Percentiles rank a stretch among this genome's conserved stretches.
phyloP scores from a whole-genome alignment of 768 basidiomycete species.

The Leucosporidium yakuticum region DNA sequence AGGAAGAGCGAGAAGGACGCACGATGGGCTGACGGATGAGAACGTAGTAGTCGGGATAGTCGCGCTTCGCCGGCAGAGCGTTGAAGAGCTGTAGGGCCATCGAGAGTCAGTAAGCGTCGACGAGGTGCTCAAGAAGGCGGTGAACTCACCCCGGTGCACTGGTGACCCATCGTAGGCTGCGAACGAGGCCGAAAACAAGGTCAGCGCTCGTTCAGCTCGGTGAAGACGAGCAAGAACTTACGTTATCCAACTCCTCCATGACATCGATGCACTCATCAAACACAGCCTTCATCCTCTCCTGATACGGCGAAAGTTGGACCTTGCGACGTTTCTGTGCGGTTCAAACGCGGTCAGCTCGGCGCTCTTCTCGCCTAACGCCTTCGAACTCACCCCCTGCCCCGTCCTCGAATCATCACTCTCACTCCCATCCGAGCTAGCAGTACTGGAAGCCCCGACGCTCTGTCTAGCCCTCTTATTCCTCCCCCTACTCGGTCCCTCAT shows the following conservation, averaged over 20 bases:
- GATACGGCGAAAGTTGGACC: conserved; percentile 26
- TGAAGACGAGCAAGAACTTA: not conserved
- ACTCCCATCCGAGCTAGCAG: conserved; percentile 21
- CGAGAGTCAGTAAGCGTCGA: conserved; percentile 43
- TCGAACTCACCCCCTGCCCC: conserved; percentile 63
- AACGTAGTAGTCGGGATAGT: conserved; percentile 63
- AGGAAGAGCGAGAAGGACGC: not conserved
- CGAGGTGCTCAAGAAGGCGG: too few relatives aligned
- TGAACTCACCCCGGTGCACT: conserved; percentile 21
- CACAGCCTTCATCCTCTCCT: conserved; percentile 40
- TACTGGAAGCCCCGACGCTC: not conserved
- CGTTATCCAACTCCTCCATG: conserved; percentile 37
- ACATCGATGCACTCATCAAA: conserved; percentile 43
- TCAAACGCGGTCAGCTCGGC: not conserved
- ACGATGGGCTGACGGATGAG: conserved; percentile 76
- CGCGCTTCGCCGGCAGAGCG: conserved; percentile 63
- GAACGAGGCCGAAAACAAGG: too few relatives aligned
- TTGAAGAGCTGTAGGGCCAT: conserved; percentile 78
- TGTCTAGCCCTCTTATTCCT: too few relatives aligned
- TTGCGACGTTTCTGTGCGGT: conserved; percentile 40
- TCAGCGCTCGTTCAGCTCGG: not conserved
- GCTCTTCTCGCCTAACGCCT: conserved; percentile 37
- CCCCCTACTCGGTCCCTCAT: too few relatives aligned
- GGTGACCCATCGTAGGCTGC: conserved; percentile 51
- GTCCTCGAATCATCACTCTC: conserved; percentile 47